These are phyloP conservation scores for Durotheca rogersii DNA, from an alignment of 495 filamentous ascomycete genomes.

Conservation along the genomic window DNA sequence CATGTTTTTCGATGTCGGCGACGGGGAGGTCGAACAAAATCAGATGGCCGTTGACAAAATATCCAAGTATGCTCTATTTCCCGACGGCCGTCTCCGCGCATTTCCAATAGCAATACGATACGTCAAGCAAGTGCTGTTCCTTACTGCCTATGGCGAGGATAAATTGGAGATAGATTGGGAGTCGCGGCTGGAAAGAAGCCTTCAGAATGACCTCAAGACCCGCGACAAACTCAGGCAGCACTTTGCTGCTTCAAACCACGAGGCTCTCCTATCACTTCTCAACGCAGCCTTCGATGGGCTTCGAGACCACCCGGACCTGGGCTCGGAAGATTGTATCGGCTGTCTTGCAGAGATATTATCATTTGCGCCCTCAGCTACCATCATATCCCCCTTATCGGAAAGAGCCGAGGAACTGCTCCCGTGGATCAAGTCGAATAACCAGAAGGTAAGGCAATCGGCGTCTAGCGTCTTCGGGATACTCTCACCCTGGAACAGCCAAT, in stretches of 20 bases:
- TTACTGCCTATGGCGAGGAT: conserved; percentile 64
- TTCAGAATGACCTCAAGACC: conserved; percentile 63
- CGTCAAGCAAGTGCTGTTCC: conserved; percentile 70
- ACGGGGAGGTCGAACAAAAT: conserved; percentile 19
- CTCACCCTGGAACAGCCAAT: conserved; percentile 38
- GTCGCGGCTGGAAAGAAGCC: conserved; percentile 66
- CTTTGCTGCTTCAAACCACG: conserved; percentile 26
- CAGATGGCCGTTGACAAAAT: conserved; percentile 29
- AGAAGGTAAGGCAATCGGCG: conserved; percentile 59
- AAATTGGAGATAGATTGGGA: conserved; percentile 84
- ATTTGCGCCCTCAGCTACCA: conserved; percentile 52
- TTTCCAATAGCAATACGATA: conserved; percentile 68
- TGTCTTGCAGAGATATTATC: conserved; percentile 69
- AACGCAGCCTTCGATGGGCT: conserved; percentile 35
- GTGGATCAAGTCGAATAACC: conserved; percentile 68
- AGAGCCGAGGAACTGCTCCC: conserved; percentile 53
- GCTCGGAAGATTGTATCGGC: conserved; percentile 53
- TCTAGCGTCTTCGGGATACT: conserved; percentile 78
- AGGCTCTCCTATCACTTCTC: conserved; percentile 30
- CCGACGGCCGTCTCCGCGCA: conserved; percentile 48
- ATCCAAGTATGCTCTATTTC: conserved; percentile 38
- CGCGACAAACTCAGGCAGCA: conserved; percentile 58
- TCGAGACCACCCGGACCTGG: conserved; percentile 30
- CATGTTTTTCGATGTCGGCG: conserved; percentile 41
- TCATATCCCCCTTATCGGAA: conserved; percentile 51